Conservation (phyloP, 2,329 filamentous ascomycete species). For the Clonostachys chloroleuca region DNA sequence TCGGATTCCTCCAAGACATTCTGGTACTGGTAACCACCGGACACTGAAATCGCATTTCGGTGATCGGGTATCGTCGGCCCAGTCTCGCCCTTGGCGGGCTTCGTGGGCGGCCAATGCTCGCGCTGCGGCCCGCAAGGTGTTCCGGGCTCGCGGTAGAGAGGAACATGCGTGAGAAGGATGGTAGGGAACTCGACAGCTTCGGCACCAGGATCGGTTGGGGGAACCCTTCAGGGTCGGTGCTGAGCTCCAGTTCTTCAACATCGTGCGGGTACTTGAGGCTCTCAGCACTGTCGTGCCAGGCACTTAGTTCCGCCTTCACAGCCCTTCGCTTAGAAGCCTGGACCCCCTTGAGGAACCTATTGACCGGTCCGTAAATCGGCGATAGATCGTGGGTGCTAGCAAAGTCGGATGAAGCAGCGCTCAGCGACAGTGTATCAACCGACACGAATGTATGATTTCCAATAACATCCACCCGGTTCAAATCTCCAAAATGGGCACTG, state of each 20-base stretch:
- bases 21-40: conserved; percentile 89
- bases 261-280: conserved; percentile 45
- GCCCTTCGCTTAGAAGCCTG: conserved; percentile 62
- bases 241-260: conserved; percentile 44
- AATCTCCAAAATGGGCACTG: conserved; percentile 81
- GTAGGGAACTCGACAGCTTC: conserved; percentile 69
- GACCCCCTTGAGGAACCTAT: conserved; percentile 70
- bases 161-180: conserved; percentile 86
- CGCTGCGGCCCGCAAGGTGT: conserved; percentile 85
- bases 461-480: conserved; percentile 86
- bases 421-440: conserved; percentile 83
- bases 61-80: conserved; percentile 55
- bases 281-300: conserved; percentile 46
- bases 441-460: conserved; percentile 96
- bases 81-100: conserved; percentile 53
- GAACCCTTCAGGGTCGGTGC: background rate
- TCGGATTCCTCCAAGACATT: conserved; percentile 81
- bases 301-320: conserved; percentile 63
- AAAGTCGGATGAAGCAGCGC: conserved; percentile 57
- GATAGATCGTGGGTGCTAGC: conserved; percentile 45
- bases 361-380: conserved; percentile 70
- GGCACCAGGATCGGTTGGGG: conserved; percentile 24
- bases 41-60: conserved; percentile 73
- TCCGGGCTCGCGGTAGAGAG: conserved; percentile 74
- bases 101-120: conserved; percentile 75